A percentile compares a stretch with the other conserved stretches of the same genome.
Evolutionary conservation across 2,329 filamentous ascomycete genomes (phyloP).

Genomic region (Fusarium devonianum): DNA sequence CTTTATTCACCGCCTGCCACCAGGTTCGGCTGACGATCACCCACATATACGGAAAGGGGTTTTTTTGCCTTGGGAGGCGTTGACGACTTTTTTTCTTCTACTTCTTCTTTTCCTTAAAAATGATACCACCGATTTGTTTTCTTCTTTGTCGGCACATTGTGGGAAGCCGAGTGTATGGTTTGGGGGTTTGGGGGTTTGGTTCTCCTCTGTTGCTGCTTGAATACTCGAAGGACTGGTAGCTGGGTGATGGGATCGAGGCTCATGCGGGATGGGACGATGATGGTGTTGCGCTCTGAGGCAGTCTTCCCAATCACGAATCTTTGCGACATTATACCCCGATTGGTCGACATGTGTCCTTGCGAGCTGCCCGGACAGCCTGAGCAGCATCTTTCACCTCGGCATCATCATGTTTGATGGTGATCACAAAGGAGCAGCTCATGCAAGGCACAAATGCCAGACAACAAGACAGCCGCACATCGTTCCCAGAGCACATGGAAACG

Average conservation of each 20-base stretch:
- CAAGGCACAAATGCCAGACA: constrained; percentile 12
- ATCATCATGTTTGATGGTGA: constrained; percentile 8
- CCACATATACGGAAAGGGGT: constrained; percentile 34
- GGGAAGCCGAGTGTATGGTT: constrained; percentile 10
- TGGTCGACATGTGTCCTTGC: background rate
- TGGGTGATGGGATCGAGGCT: background rate
- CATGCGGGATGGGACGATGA: background rate
- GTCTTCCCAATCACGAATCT: background rate
- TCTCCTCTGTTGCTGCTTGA: constrained; percentile 14
- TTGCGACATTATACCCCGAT: background rate
- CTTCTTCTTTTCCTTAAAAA: constrained; percentile 31
- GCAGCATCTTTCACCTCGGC: constrained; percentile 13
- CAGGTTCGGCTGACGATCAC: constrained; percentile 38
- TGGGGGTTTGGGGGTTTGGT: constrained; percentile 9
- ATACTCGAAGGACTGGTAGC: constrained; percentile 19
- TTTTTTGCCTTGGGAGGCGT: constrained; percentile 35
- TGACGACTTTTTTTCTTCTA: constrained; percentile 28
- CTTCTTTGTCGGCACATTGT: constrained; percentile 15
- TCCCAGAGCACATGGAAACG: constrained; percentile 25
- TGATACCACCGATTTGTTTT: constrained; percentile 40
- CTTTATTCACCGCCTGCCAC: constrained; percentile 33
- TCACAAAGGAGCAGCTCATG: constrained; percentile 5
- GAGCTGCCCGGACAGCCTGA: too few species aligned
- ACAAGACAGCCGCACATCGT: constrained; percentile 14
- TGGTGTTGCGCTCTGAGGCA: background rate